A percentile compares a stretch with the other conserved stretches of the same genome.
Evolutionary conservation across 805 yeast genomes (phyloP).

Genomic region (Saturnispora bothae): DNA sequence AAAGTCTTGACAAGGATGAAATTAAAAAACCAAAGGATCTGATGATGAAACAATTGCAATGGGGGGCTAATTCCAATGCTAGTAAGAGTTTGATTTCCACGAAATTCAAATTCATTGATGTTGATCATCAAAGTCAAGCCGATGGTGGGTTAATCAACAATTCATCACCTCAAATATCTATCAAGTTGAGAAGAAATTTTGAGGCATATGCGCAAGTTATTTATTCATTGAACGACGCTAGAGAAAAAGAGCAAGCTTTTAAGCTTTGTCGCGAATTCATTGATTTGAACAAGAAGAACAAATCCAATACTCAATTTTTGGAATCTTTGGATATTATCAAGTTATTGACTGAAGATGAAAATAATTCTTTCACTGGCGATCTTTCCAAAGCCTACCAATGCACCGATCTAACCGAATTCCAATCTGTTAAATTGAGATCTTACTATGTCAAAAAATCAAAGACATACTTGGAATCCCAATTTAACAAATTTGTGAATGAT

Average conservation of each 20-base stretch:
- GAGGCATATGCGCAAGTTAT: conserved; percentile 67
- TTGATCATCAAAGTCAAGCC: conserved; percentile 9
- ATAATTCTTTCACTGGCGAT: conserved; percentile 28
- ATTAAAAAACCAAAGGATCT: conserved; percentile 15
- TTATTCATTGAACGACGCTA: conserved; percentile 57
- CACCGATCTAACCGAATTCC: conserved; percentile 21
- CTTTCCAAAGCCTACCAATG: conserved; percentile 18
- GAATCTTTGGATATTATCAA: conserved; percentile 67
- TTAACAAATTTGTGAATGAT: conserved; percentile 60
- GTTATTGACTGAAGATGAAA: conserved; percentile 30
- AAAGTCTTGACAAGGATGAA: conserved; percentile 12
- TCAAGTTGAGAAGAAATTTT: conserved; percentile 40
- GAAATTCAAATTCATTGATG: conserved; percentile 23
- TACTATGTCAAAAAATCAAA: conserved; percentile 46
- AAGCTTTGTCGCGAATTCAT: conserved; percentile 52
- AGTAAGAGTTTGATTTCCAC: conserved; percentile 22
- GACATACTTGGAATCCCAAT: conserved; percentile 62
- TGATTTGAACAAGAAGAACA: conserved; percentile 44
- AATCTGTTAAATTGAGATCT: conserved; percentile 29
- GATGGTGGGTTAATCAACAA: neutral
- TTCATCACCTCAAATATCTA: conserved; percentile 27
- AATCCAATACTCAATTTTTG: conserved; percentile 60
- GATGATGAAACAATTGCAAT: conserved; percentile 18
- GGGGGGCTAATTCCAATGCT: conserved; percentile 18
- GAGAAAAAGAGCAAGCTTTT: conserved; percentile 41